Evolutionary conservation across 768 basidiomycete genomes (phyloP).

Genomic region (Phaeolepiota aurea): DNA sequence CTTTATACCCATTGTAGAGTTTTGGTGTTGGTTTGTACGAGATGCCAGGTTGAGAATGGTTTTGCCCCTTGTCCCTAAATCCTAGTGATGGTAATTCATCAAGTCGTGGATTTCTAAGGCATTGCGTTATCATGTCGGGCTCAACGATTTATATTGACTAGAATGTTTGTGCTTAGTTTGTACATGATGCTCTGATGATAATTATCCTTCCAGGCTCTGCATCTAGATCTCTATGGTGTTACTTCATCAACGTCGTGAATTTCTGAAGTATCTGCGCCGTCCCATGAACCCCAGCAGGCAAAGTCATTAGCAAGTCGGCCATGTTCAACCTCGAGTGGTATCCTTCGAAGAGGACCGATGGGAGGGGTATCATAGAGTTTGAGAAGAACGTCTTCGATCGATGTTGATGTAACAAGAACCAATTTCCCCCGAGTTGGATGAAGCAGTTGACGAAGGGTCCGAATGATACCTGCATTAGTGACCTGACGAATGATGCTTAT

Average conservation of each 20-base stretch:
- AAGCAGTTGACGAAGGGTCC: conserved; percentile 30
- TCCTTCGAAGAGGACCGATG: conserved; percentile 26
- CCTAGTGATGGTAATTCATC: too few relatives aligned
- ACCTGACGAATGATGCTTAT: conserved; percentile 16
- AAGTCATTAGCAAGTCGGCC: conserved; percentile 33
- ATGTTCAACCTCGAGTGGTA: conserved; percentile 25
- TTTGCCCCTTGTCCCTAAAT: too few relatives aligned
- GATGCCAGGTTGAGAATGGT: background rate
- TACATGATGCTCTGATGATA: background rate
- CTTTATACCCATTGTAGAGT: background rate
- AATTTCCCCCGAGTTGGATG: conserved; percentile 26
- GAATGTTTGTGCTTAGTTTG: background rate
- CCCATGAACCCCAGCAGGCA: conserved; percentile 35
- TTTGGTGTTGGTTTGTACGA: background rate
- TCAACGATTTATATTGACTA: background rate
- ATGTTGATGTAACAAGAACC: conserved; percentile 30
- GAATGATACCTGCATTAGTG: conserved; percentile 29
- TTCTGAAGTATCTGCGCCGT: conserved; percentile 26
- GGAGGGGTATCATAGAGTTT: conserved; percentile 27
- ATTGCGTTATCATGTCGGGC: too few relatives aligned
- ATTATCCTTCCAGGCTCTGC: too few relatives aligned
- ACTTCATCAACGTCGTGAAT: conserved; percentile 5
- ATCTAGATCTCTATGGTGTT: too few relatives aligned
- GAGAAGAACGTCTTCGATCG: conserved; percentile 22
- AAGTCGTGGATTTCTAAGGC: conserved; percentile 15